Evolutionary conservation across 768 basidiomycete genomes (phyloP).

Genomic region (Amanita rimosa): DNA sequence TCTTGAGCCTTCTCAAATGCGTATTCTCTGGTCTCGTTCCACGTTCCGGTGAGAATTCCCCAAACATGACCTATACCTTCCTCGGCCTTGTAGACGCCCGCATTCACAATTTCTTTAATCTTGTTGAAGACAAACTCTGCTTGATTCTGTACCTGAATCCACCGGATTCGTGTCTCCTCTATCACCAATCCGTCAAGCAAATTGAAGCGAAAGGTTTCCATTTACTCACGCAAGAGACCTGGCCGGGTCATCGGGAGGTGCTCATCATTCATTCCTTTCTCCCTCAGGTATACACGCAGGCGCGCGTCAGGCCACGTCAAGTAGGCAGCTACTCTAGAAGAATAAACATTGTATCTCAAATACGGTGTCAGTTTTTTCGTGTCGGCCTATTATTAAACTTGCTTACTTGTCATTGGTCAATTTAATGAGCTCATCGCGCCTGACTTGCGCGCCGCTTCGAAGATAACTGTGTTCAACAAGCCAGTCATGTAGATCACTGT

Average conservation of each 20-base stretch:
- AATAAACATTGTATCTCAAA: slow-evolving; percentile 40
- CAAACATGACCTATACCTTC: slow-evolving; percentile 51
- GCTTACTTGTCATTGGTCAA: slow-evolving; percentile 61
- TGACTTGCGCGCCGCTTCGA: slow-evolving; percentile 44
- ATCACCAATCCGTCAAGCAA: background rate
- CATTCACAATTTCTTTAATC: slow-evolving; percentile 57
- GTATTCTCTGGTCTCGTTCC: slow-evolving; percentile 20
- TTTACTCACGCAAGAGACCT: slow-evolving; percentile 61
- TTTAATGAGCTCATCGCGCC: slow-evolving; percentile 66
- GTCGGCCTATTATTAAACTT: background rate
- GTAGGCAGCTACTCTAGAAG: slow-evolving; percentile 44
- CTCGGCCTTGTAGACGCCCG: slow-evolving; percentile 63
- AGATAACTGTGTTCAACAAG: slow-evolving; percentile 65
- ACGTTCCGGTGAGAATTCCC: slow-evolving; percentile 32
- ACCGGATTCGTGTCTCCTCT: slow-evolving; percentile 76
- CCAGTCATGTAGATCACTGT: slow-evolving; percentile 62
- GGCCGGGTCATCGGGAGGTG: slow-evolving; percentile 53
- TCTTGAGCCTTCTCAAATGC: slow-evolving; percentile 12
- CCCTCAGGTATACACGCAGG: slow-evolving; percentile 79
- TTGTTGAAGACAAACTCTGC: slow-evolving; percentile 46
- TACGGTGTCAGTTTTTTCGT: background rate
- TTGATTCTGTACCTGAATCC: slow-evolving; percentile 51
- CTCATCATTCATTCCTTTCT: slow-evolving; percentile 63
- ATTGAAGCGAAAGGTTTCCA: background rate
- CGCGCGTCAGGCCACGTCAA: slow-evolving; percentile 90